Evolutionary conservation across 2,329 filamentous ascomycete species (phyloP), one percentile per base, ranked within the genome.

Genomic region (Ceratocystis eucalypticola): DNA sequence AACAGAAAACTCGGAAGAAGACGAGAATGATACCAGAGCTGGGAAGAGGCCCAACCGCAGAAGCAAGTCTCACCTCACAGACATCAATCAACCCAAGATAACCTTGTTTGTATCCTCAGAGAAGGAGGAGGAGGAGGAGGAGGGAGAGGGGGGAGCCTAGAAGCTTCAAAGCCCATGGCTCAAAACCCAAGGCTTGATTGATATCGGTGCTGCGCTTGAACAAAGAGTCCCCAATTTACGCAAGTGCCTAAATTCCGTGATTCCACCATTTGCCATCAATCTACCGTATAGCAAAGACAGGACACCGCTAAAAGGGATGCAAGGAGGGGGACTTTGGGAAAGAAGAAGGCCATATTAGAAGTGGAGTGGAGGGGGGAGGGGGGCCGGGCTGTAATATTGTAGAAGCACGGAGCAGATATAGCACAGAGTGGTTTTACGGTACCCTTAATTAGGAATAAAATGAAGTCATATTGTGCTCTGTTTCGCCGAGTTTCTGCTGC

Each of bases 351-450:
- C 10, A 53, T 53, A 53, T n/a, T 20, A 53, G 22, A 53, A 25
- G 48, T 53, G 17, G 22, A 55, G 22, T 20, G 20, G 50, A 12
- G 20, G 7, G 50, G 22, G 12, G 55, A 4, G 28, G 53, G 28
- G 28, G 15, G 17, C 12, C 25, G 17, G 28, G 15, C 55, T 59
- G 37, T 30, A 59, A 59, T 20, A 25, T 37, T 30, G 2, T 59
- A 7, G 53, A n/a, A n/a, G 55, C 55, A 59, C 55, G 55, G 55
- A 59, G 55, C 55, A 37, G 3, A 59, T 37, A 59, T 25, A n/a
- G 55, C 55, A 59, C 55, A 37, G 15, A 37, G 55, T 59, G 55
- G 2, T 20, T 59, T 7, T 59, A 59, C 55, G 28, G 30, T 37
- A 30, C 8, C 55, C 55, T 30, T 59, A 59, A 59, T 59, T 59